Base-by-base conservation (phyloP, 108 stramenopile genomes). In the Mediolabrus comicus region DNA sequence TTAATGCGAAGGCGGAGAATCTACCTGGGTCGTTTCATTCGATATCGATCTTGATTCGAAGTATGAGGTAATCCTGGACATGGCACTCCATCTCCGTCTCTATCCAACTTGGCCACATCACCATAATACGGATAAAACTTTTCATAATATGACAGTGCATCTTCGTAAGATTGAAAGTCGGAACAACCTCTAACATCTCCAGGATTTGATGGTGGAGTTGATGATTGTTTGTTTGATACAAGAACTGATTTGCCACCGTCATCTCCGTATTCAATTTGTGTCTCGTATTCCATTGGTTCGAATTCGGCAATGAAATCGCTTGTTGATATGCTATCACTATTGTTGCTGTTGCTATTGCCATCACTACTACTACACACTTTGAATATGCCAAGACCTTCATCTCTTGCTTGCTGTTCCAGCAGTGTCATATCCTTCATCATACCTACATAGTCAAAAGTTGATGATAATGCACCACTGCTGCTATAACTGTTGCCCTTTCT, bases 51-150 rank as follows among this genome's bases (percentile, higher is more conserved):
- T 28, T 53, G 49, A 52, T 69, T 53, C 11, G 30, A 57, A 12
- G 88, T 89, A 58, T 89, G 88, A 0, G 85, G 80, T 2, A 89
- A 46, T 10, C 83, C 82, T n/a, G 88, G 84, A 72, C 88, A 89
- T 10, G 88, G 88, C 41, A 89, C 67, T 9, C 88, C 88, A 63
- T 89, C 88, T 1, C 72, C 67, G 71, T 89, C 82, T 12, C 86
- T 74, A 74, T 89, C 88, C 28, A 89, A 67, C 53, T 77, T 80
- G 12, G 84, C 88, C 3, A 84, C 82, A 67, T 86, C 85, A 11
- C 86, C 83, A 60, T 83, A 83, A 49, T 63, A 81, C 2, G 81
- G 84, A 35, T 39, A 16, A 59, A 78, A 88, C 24, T 14, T 68
- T 62, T 89, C 88, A 70, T 72, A 89, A 75, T 74, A 86, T 4